These are phyloP conservation scores for Spinacia oleracea DNA, from an alignment of 179 eudicot genomes.

Conservation along the genomic window DNA sequence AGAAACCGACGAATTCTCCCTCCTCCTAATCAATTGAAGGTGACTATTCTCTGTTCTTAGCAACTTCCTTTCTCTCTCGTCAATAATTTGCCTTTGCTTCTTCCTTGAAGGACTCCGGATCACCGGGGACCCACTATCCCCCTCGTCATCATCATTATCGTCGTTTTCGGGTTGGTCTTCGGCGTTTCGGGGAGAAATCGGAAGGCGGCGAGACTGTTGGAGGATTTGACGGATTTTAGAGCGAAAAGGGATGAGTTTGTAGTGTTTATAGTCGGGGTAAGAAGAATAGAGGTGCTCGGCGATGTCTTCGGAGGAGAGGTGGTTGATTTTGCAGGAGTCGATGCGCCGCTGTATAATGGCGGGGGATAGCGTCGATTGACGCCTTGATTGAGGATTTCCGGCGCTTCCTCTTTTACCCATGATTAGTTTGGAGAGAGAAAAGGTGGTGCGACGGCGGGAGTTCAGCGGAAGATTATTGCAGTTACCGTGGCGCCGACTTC, in stretches of 20 bases:
- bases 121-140: neutral
- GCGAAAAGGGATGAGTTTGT: constrained; percentile 34
- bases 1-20: neutral
- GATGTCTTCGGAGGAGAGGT: constrained; percentile 38
- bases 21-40: constrained; percentile 16
- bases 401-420: constrained; percentile 29
- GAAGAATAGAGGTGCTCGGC: constrained; percentile 44
- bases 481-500: neutral
- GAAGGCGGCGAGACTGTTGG: neutral
- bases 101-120: constrained; percentile 29
- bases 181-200: no score
- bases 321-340: constrained; percentile 27
- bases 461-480: neutral
- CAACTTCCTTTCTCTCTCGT: constrained; percentile 15
- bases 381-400: constrained; percentile 4
- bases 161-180: neutral
- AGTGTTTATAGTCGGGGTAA: constrained; percentile 34
- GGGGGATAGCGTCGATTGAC: constrained; percentile 22
- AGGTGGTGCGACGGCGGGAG: neutral
- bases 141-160: constrained; percentile 17
- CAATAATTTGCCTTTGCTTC: constrained; percentile 32
- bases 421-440: neutral
- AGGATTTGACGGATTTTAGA: constrained; percentile 26
- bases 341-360: constrained; percentile 37
- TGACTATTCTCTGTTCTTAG: constrained; percentile 17